These are phyloP conservation scores for Colletotrichum sp. DNA, from an alignment of 2,329 filamentous ascomycete species.

Conservation along the genomic window DNA sequence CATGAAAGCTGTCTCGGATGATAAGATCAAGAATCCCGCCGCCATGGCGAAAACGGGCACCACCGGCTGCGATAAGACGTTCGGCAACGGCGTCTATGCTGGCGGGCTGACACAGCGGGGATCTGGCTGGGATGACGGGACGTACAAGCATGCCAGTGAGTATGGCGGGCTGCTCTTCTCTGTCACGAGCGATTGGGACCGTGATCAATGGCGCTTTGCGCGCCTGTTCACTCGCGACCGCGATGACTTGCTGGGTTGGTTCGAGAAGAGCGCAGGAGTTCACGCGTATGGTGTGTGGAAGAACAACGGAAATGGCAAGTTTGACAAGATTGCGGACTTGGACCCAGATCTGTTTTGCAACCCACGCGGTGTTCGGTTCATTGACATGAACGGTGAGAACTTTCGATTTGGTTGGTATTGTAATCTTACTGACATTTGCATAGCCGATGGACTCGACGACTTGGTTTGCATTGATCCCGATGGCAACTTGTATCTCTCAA, in stretches of 20 bases:
- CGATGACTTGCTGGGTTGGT: conserved; percentile 22
- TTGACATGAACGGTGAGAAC: background rate
- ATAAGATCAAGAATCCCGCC: background rate
- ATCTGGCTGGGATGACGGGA: conserved; percentile 31
- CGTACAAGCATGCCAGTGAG: conserved; percentile 29
- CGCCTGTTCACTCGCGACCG: conserved; percentile 15
- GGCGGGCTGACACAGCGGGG: conserved; percentile 31
- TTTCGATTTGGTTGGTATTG: conserved; percentile 18
- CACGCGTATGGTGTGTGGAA: background rate
- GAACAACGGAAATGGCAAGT: background rate
- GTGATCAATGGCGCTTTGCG: conserved; percentile 28
- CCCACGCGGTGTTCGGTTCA: background rate
- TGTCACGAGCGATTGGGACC: conserved; percentile 24
- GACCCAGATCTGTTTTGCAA: background rate
- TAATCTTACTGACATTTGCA: background rate
- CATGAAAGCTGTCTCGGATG: background rate
- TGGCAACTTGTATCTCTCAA: background rate
- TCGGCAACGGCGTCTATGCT: conserved; percentile 23
- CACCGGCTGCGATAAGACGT: conserved; percentile 24
- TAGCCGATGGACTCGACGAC: conserved; percentile 22
- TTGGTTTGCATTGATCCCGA: conserved; percentile 2
- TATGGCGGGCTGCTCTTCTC: conserved; percentile 20
- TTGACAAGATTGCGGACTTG: conserved; percentile 13
- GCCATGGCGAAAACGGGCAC: background rate
- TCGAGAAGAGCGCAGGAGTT: background rate